Conservation (phyloP, 805 yeast species). For the Allodekkera sacchari region DNA sequence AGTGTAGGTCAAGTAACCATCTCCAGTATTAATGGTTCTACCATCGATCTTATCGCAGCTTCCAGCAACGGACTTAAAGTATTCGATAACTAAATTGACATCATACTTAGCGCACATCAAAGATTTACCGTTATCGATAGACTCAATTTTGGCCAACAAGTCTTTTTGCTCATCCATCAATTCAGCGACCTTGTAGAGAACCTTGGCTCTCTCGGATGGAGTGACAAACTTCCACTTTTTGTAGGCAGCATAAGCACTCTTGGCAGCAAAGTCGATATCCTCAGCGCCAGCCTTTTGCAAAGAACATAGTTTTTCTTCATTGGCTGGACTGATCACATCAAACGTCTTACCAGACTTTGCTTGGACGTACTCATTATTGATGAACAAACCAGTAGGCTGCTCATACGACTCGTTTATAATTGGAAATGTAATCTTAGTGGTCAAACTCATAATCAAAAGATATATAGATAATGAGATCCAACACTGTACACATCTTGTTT, state of each 20-base stretch:
- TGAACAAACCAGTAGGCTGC: slow-evolving; percentile 54
- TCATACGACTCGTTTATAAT: slow-evolving; percentile 51
- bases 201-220: slow-evolving; percentile 47
- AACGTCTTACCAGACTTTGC: slow-evolving; percentile 45
- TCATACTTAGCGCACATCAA: slow-evolving; percentile 59
- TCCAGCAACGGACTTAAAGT: slow-evolving; percentile 66
- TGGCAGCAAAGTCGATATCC: slow-evolving; percentile 65
- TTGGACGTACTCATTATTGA: slow-evolving; percentile 47
- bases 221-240: slow-evolving; percentile 50
- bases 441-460: too few species aligned
- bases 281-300: slow-evolving; percentile 48
- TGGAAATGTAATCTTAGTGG: slow-evolving; percentile 42
- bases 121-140: slow-evolving; percentile 74
- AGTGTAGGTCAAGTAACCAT: slow-evolving; percentile 55
- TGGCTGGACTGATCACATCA: slow-evolving; percentile 41
- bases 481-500: too few species aligned
- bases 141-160: slow-evolving; percentile 57
- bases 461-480: too few species aligned
- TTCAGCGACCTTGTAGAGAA: slow-evolving; percentile 56
- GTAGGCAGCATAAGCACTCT: slow-evolving; percentile 59
- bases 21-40: slow-evolving; percentile 54
- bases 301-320: slow-evolving; percentile 42
- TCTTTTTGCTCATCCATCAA: slow-evolving; percentile 57
- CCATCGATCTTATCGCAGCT: slow-evolving; percentile 66
- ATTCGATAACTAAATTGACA: slow-evolving; percentile 53